These are phyloP conservation scores for Termitomyces sp. DNA, from an alignment of 768 basidiomycete genomes.

Conservation along the genomic window DNA sequence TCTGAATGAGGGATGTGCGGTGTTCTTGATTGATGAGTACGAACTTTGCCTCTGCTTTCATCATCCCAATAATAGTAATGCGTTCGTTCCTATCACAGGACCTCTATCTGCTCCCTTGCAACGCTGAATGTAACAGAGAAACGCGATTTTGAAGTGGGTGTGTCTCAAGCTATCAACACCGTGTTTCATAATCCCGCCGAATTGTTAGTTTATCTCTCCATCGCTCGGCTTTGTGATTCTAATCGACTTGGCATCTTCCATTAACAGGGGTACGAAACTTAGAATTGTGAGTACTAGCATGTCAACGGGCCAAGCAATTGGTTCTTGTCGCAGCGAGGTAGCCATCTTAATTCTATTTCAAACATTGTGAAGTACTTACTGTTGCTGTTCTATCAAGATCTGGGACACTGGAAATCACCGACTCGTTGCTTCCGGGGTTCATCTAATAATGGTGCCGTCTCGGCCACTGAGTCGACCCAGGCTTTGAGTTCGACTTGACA, in stretches of 20 bases:
- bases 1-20: slow-evolving; percentile 35
- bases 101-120: slow-evolving; percentile 32
- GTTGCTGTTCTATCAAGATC: slow-evolving; percentile 22
- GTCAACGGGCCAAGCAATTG: slow-evolving; percentile 21
- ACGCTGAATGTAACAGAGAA: slow-evolving; percentile 28
- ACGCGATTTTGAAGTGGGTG: slow-evolving; percentile 22
- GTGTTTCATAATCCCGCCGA: slow-evolving; percentile 38
- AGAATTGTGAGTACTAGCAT: slow-evolving; percentile 34
- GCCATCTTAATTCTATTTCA: not conserved
- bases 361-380: not conserved
- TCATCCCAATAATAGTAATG: not conserved
- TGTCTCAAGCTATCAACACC: slow-evolving; percentile 40
- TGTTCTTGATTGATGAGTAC: slow-evolving; percentile 44
- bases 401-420: slow-evolving; percentile 33
- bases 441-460: slow-evolving; percentile 31
- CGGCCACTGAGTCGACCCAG: not conserved
- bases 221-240: not conserved
- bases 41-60: slow-evolving; percentile 7
- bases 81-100: slow-evolving; percentile 21
- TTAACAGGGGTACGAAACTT: slow-evolving; percentile 36
- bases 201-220: slow-evolving; percentile 21
- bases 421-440: slow-evolving; percentile 36
- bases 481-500: not conserved
- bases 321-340: slow-evolving; percentile 37
- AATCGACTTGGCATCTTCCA: not conserved